phyloP scores from a whole-genome alignment of 2,329 filamentous ascomycete species.

The Tolypocladium pustulatum region DNA sequence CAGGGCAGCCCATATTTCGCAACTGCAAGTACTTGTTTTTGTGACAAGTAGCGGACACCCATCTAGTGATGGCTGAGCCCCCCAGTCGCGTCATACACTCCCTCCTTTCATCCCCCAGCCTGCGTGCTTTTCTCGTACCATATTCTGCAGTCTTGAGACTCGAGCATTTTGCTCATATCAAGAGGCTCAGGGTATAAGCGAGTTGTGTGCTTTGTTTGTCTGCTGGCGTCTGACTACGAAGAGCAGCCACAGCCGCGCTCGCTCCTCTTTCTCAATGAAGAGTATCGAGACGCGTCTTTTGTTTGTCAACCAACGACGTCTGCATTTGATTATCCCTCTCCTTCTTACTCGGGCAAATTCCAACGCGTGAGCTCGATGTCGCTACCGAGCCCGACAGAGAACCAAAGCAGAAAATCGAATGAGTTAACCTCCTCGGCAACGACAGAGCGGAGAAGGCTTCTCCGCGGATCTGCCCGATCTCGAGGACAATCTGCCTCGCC shows the following conservation, averaged over 20 bases:
- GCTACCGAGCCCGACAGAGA: conserved; percentile 2
- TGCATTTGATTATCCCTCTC: neutral
- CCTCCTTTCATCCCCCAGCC: neutral
- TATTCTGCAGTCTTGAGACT: neutral
- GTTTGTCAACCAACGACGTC: neutral
- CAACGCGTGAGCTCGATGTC: neutral
- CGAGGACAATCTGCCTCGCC: conserved; percentile 17
- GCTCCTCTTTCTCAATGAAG: neutral
- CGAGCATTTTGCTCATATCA: neutral
- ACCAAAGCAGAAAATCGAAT: conserved; percentile 12
- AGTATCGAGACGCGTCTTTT: neutral
- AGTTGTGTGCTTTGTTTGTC: neutral
- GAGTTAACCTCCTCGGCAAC: conserved; percentile 12
- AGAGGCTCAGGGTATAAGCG: neutral
- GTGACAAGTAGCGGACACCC: neutral
- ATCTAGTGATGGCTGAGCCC: neutral
- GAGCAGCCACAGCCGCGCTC: neutral
- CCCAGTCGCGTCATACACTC: neutral
- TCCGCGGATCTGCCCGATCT: conserved; percentile 18
- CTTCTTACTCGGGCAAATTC: neutral
- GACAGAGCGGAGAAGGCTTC: conserved; percentile 26
- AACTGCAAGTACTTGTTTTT: neutral
- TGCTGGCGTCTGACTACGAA: neutral
- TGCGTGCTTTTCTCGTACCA: neutral
- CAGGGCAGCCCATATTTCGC: neutral